Conservation (phyloP, 768 basidiomycete genomes). For the Lactarius tabidus region DNA sequence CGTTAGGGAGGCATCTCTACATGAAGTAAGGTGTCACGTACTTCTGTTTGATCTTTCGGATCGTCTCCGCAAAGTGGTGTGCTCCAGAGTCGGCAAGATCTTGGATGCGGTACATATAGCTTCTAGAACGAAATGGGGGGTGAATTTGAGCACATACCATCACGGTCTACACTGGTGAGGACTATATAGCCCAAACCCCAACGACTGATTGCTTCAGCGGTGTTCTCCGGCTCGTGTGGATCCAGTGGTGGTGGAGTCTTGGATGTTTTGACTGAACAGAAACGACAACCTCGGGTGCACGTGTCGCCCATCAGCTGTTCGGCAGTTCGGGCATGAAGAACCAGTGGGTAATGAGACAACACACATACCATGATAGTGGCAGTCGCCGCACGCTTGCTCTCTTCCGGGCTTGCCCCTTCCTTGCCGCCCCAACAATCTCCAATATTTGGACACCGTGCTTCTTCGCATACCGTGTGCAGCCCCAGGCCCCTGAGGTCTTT, state of each 20-base stretch:
- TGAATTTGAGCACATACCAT: conserved; percentile 54
- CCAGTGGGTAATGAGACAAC: conserved; percentile 21
- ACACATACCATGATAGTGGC: conserved; percentile 97
- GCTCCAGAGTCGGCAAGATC: conserved; percentile 92
- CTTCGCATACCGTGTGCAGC: conserved; percentile 96
- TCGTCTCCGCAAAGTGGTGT: conserved; percentile 92
- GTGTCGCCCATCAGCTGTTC: conserved; percentile 96
- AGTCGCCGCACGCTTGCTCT: conserved; percentile 80
- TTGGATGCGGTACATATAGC: conserved; percentile 32
- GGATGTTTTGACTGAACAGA: conserved; percentile 97
- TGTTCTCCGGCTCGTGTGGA: conserved; percentile 95
- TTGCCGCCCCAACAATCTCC: conserved; percentile 99
- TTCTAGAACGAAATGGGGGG: background rate
- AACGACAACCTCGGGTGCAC: conserved; percentile 95
- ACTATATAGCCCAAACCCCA: conserved; percentile 99
- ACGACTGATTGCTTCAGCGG: conserved; percentile 94
- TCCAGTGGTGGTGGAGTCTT: conserved; percentile 84
- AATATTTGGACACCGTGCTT: conserved; percentile 97
- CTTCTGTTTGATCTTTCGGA: conserved; percentile 95
- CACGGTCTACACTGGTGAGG: conserved; percentile 92
- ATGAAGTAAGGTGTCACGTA: conserved; percentile 32
- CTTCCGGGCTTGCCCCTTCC: conserved; percentile 56
- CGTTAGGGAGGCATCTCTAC: background rate
- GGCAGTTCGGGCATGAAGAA: background rate
- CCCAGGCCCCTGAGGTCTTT: conserved; percentile 88